Conservation (phyloP, 805 yeast species). For the Jamesozyma gamospora region DNA sequence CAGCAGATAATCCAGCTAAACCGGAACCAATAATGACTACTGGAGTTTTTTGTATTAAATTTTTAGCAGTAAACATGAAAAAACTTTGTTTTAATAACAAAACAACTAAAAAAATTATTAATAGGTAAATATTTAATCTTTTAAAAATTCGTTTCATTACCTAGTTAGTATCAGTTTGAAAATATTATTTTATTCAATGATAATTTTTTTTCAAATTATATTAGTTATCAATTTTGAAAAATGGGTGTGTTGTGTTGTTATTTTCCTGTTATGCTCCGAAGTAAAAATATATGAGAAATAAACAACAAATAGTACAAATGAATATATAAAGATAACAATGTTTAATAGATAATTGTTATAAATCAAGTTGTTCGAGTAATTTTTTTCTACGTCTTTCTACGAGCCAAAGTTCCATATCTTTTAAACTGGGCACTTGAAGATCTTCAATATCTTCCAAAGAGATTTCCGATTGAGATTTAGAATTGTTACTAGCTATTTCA, state of each 20-base stretch:
- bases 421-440: constrained; percentile 24
- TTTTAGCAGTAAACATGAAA: constrained; percentile 1
- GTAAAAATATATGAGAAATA: too few species aligned
- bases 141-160: constrained; percentile 1
- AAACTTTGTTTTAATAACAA: neutral
- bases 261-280: too few species aligned
- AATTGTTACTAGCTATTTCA: neutral
- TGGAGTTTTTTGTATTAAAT: constrained; percentile 10
- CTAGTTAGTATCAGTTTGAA: too few species aligned
- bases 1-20: constrained; percentile 44
- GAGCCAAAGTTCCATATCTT: constrained; percentile 38
- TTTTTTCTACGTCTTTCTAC: constrained; percentile 37
- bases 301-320: too few species aligned
- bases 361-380: constrained; percentile 24
- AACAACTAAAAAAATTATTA: neutral
- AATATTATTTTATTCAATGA: too few species aligned
- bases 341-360: constrained; percentile 9
- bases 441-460: constrained; percentile 1
- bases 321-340: too few species aligned
- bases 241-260: too few species aligned
- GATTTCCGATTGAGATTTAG: neutral
- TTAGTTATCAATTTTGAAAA: too few species aligned
- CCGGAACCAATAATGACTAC: constrained; percentile 48
- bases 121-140: neutral
- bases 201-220: too few species aligned